These are phyloP conservation scores for Saccharomyces kudriavzevii DNA, from an alignment of 805 yeast genomes.

Conservation along the genomic window DNA sequence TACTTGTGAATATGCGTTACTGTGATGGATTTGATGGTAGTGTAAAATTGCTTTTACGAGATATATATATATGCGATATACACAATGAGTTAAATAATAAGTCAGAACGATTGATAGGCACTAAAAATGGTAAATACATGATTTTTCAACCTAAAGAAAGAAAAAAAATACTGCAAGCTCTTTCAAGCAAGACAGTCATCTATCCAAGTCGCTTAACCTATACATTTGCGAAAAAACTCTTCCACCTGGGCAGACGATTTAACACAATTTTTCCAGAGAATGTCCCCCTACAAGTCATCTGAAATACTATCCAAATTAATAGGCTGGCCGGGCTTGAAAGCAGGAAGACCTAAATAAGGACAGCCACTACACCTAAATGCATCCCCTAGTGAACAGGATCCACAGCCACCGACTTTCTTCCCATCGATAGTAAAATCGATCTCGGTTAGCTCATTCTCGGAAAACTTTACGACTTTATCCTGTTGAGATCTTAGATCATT, in stretches of 20 bases:
- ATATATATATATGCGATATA: neutral
- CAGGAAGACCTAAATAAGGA: slow-evolving; percentile 94
- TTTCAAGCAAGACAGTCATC: neutral
- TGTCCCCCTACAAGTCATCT: slow-evolving; percentile 51
- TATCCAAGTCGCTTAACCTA: neutral
- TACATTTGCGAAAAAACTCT: neutral
- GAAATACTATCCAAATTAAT: slow-evolving; percentile 67
- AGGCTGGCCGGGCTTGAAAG: slow-evolving; percentile 95
- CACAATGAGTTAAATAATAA: neutral
- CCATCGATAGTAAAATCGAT: slow-evolving; percentile 95
- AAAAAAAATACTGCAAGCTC: neutral
- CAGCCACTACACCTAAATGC: slow-evolving; percentile 98
- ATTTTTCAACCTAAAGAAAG: neutral
- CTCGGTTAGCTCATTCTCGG: slow-evolving; percentile 67
- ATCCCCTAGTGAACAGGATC: slow-evolving; percentile 94
- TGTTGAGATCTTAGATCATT: slow-evolving; percentile 22
- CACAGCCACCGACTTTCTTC: slow-evolving; percentile 88
- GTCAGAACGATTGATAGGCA: neutral
- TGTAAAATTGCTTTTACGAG: neutral
- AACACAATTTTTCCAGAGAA: neutral
- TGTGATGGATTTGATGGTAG: neutral
- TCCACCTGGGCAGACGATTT: neutral
- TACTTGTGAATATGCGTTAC: neutral
- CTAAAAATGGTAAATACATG: neutral
- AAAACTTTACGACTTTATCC: slow-evolving; percentile 37